These are phyloP conservation scores for Angomonas desouzai DNA, from an alignment of 208 protist genomes.

Conservation along the genomic window DNA sequence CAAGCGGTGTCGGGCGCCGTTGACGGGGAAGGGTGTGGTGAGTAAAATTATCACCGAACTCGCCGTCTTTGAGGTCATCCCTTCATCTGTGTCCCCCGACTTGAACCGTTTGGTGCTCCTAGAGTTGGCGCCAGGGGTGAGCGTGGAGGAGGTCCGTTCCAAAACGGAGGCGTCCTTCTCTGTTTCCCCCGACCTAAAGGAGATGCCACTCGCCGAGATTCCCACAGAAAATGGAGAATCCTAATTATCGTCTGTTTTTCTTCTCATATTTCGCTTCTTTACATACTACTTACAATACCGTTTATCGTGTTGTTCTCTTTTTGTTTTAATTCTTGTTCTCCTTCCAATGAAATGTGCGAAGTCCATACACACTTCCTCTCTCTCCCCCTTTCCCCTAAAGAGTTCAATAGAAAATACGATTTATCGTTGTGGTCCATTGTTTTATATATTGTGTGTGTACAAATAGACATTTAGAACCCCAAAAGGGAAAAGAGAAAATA, in stretches of 20 bases:
- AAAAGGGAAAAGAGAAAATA: too few relatives aligned
- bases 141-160: conserved; percentile 69
- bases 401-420: too few relatives aligned
- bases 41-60: conserved; percentile 94
- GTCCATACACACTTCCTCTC: too few relatives aligned
- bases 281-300: too few relatives aligned
- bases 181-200: conserved; percentile 31
- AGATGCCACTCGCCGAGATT: conserved; percentile 27
- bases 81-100: conserved; percentile 5
- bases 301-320: too few relatives aligned
- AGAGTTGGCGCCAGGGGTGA: conserved; percentile 76
- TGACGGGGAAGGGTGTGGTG: conserved; percentile 81
- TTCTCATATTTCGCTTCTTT: too few relatives aligned
- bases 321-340: too few relatives aligned
- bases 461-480: too few relatives aligned
- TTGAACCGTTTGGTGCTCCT: conserved; percentile 55
- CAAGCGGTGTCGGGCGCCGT: conserved; percentile 70
- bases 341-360: too few relatives aligned
- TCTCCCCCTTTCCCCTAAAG: too few relatives aligned
- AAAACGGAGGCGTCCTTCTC: conserved; percentile 48
- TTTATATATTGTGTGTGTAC: too few relatives aligned
- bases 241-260: too few relatives aligned
- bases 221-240: not conserved
- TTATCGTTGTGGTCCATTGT: conserved; percentile 9
- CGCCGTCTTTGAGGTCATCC: conserved; percentile 87